Conservation (phyloP, 768 basidiomycete genomes). For the Pholiota microspora region DNA sequence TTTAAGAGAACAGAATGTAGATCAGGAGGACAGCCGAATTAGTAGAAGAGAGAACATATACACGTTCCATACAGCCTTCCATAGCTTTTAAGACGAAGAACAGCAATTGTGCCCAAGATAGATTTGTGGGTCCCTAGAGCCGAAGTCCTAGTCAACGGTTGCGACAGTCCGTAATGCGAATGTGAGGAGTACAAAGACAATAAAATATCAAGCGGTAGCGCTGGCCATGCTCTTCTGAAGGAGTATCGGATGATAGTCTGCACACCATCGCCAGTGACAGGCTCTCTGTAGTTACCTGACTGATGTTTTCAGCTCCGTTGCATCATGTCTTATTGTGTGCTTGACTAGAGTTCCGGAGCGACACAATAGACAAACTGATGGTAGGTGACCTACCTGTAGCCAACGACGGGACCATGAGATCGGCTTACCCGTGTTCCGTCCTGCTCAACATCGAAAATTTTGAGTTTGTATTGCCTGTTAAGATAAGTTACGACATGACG, state of each 20-base stretch:
- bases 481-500: slow-evolving; percentile 39
- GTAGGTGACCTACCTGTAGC: neutral
- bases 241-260: no score
- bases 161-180: neutral
- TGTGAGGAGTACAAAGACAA: neutral
- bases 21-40: neutral
- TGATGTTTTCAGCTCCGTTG: no score
- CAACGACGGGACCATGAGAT: no score
- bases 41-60: neutral
- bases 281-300: no score
- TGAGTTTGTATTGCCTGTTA: neutral
- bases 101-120: neutral
- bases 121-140: neutral
- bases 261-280: neutral
- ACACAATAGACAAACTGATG: neutral
- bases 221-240: no score
- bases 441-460: no score
- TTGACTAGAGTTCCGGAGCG: neutral
- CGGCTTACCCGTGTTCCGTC: no score
- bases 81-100: neutral
- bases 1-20: neutral
- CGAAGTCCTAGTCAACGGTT: neutral
- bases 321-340: neutral
- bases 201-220: neutral
- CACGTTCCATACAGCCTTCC: neutral